phyloP scores from a whole-genome alignment of 148 eudicot genomes.

The Camellia sinensis region DNA sequence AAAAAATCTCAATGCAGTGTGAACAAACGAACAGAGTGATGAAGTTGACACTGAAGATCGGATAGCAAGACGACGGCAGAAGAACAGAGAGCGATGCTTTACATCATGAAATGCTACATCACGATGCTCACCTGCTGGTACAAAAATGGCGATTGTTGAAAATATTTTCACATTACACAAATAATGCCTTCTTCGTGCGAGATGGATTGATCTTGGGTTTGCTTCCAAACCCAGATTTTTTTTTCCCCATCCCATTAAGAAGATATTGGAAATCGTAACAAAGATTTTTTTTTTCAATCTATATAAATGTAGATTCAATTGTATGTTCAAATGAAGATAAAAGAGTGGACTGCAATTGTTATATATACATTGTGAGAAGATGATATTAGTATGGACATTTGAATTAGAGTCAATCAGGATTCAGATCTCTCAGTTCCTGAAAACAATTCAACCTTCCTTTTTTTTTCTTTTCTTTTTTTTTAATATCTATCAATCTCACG shows the following conservation, averaged over 20 bases:
- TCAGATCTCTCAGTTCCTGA: background rate
- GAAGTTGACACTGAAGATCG: too few relatives aligned
- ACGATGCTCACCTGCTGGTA: constrained; percentile 74
- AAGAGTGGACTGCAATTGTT: background rate
- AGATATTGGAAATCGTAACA: background rate
- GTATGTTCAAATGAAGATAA: constrained; percentile 7
- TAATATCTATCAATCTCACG: background rate
- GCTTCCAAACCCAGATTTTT: background rate
- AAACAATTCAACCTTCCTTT: background rate
- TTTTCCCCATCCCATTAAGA: constrained; percentile 14
- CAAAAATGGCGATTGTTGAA: constrained; percentile 65
- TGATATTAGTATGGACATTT: constrained; percentile 11
- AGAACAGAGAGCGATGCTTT: constrained; percentile 72
- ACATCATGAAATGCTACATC: constrained; percentile 83
- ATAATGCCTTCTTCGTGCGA: background rate
- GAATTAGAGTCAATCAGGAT: background rate
- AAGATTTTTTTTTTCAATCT: background rate
- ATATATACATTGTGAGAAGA: background rate
- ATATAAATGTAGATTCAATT: constrained; percentile 4
- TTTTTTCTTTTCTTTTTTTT: background rate
- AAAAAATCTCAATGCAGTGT: too few relatives aligned
- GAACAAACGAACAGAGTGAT: too few relatives aligned
- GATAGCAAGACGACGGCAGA: constrained; percentile 35
- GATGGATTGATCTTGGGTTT: constrained; percentile 16
- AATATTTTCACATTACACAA: constrained; percentile 17